A percentile compares a stretch with the other conserved stretches of the same genome.
phyloP scores from a whole-genome alignment of 73 alveolate genomes.

The Tetrahymena borealis region DNA sequence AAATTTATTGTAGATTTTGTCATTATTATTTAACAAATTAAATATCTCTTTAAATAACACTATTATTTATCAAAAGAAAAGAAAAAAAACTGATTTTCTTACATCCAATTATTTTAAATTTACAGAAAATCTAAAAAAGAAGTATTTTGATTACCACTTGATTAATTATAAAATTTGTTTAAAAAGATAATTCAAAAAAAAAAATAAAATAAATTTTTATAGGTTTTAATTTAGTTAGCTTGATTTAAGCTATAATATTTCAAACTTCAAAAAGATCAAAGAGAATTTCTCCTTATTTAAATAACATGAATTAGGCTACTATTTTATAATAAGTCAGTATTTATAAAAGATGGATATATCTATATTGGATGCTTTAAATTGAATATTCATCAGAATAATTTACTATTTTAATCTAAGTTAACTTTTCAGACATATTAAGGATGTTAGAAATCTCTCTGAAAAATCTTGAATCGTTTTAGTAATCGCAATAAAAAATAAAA shows the following conservation, averaged over 20 bases:
- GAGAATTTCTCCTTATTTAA: not conserved
- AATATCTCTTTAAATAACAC: no score
- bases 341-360: not conserved
- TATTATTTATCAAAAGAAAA: no score
- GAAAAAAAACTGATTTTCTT: no score
- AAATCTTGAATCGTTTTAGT: not conserved
- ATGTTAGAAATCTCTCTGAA: not conserved
- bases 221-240: no score
- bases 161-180: no score
- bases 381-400: not conserved
- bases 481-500: not conserved
- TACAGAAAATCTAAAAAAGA: no score
- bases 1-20: no score
- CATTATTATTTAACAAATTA: no score
- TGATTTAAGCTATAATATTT: not conserved
- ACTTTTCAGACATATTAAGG: not conserved
- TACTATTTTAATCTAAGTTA: not conserved
- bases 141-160: no score
- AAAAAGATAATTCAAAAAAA: no score
- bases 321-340: not conserved
- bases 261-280: not conserved
- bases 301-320: not conserved
- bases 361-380: not conserved
- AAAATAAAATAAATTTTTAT: no score
- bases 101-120: no score